Base-by-base conservation (phyloP, 441 rosid species). In the Adansonia grandidieri region DNA sequence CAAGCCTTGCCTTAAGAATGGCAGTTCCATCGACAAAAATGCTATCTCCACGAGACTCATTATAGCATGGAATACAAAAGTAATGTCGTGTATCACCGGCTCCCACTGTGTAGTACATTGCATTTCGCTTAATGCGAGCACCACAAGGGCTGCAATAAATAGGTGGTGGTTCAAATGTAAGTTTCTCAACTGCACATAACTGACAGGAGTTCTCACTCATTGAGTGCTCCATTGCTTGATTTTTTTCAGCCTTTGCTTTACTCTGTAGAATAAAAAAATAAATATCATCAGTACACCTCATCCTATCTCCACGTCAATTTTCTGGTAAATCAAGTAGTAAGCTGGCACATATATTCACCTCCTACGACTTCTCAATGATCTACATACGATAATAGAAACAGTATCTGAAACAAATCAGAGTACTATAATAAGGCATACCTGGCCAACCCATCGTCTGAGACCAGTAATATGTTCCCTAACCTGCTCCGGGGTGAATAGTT, bases 201-300 rank as follows among this genome's bases (percentile, higher is more conserved):
- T 97, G 98, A 86, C 99, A 97, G 70, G 97, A 97, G 84, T 97
- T 97, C 87, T 97, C 99, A 87, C 98, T 97, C 99, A 97, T 95
- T 19, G 91, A 73, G 79, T 88, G 95, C 89, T 95, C 99, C 98
- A 97, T 92, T 71, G 98, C 98, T 85, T 95, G 98, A 88, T 95
- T 93, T 86, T 91, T 97, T 82, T 95, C 99, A 15, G 89, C 99
- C 89, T 97, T 97, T 17, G 99, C 89, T 87, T 93, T 97, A 82
- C 98, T 97, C 99, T 97, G 91, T 67, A 66, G 68, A 75, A 60
- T 76, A 73, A 45, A 11, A 54, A 15, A 42, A 37, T 37, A 37
- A 37, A 5, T 40, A 74, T 77, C 75, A 76, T 60, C 79, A 20
- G 42, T 64, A 76, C 28, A 6, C 10, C 51, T n/a, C n/a, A 1